Evolutionary conservation across 164 flowering plant genomes (phyloP), one percentile per base, ranked within the genome.

Genomic region (Nelumbo lutea): DNA sequence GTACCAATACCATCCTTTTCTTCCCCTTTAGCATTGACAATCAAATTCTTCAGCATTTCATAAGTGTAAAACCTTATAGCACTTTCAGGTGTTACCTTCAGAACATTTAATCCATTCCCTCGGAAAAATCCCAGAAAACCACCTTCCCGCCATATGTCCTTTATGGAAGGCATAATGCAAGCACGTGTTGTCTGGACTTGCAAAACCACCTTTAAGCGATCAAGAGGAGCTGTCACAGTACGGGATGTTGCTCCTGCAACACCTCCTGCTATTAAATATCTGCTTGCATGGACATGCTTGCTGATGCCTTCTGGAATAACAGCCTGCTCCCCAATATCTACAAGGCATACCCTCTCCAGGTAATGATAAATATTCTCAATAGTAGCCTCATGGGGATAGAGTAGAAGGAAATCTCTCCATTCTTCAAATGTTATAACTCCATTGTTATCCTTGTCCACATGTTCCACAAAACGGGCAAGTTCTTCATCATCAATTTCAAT

Each of bases 201-300:
- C 64, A 96, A 72, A 57, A 79, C 76, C 59, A 96, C 99, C 76
- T 96, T 96, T 50, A 96, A 77, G 43, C 97, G 88, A 77, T 96
- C 99, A 60, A 96, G 94, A 73, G 99, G 99, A 63, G 99, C 99
- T 65, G 99, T 96, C 59, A 91, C 91, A 60, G 99, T 95, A 63
- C 99, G 97, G 70, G 99, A 95, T 55, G 90, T 74, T 42, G 97
- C 98, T 70, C 99, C 99, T 13, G 99, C 99, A 64, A 96, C 84
- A 10, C 90, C 98, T 10, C 99, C 99, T 39, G 99, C 97, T 74
- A 95, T 85, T 70, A 95, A 73, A 76, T 87, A 92, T 75, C 78
- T 90, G 83, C 87, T 83, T 46, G 94, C 83, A 77, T 90, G 82
- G 48, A 85, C 88, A 73, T 87, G 94, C 76, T 86, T 92, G 64